These are phyloP conservation scores for Euclidium syriacum DNA, from an alignment of 345 rosid genomes.

Conservation along the genomic window DNA sequence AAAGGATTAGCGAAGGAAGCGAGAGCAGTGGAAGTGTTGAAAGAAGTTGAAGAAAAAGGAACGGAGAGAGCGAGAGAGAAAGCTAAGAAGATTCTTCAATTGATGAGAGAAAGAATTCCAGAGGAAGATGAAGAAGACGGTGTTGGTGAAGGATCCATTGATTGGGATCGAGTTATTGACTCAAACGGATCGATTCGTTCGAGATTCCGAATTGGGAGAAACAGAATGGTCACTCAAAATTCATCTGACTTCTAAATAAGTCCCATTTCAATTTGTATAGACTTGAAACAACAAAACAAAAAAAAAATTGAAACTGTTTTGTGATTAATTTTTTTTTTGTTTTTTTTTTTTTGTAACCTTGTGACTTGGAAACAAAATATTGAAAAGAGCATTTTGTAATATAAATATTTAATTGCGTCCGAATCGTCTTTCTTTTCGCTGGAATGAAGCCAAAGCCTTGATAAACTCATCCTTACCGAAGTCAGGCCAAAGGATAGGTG, in stretches of 20 bases:
- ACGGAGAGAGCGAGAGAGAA: slow-evolving; percentile 57
- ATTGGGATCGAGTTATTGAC: slow-evolving; percentile 56
- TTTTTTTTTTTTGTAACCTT: slow-evolving; percentile 24
- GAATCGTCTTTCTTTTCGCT: slow-evolving; percentile 59
- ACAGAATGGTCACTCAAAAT: slow-evolving; percentile 18
- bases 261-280: slow-evolving; percentile 11
- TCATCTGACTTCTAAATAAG: slow-evolving; percentile 23
- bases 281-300: not conserved
- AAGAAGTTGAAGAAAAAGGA: slow-evolving; percentile 50
- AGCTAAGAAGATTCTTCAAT: slow-evolving; percentile 55
- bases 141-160: slow-evolving; percentile 27
- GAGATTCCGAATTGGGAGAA: slow-evolving; percentile 35
- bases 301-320: not conserved
- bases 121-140: slow-evolving; percentile 28
- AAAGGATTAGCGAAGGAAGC: slow-evolving; percentile 66
- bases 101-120: slow-evolving; percentile 43
- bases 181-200: slow-evolving; percentile 42
- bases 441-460: slow-evolving; percentile 51
- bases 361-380: not conserved
- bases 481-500: slow-evolving; percentile 63
- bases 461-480: slow-evolving; percentile 43
- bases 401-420: slow-evolving; percentile 42
- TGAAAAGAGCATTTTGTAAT: not conserved
- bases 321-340: too few species aligned
- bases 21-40: slow-evolving; percentile 49